Conservation (phyloP, 2,329 filamentous ascomycete species). For the Aureobasidium melanogenum region DNA sequence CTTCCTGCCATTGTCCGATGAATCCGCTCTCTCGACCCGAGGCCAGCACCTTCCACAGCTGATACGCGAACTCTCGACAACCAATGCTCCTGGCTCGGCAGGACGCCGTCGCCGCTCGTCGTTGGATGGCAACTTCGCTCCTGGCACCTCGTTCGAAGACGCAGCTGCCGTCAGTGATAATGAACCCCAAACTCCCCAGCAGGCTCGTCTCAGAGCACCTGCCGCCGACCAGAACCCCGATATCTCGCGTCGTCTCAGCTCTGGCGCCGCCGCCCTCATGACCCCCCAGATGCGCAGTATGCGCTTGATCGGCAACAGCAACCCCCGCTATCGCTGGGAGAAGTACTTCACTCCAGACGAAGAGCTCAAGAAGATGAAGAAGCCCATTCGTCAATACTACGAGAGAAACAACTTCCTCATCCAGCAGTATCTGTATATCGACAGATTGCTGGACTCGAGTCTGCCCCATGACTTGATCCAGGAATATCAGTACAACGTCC, state of each 20-base stretch:
- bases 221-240: neutral
- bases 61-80: slow-evolving; percentile 19
- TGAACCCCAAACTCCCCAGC: neutral
- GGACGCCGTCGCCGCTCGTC: slow-evolving; percentile 1
- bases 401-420: slow-evolving; percentile 81
- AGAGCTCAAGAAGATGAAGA: slow-evolving; percentile 63
- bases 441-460: slow-evolving; percentile 79
- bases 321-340: slow-evolving; percentile 77
- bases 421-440: slow-evolving; percentile 89
- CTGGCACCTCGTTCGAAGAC: slow-evolving; percentile 8
- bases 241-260: slow-evolving; percentile 29
- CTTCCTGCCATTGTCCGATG: slow-evolving; percentile 34
- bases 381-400: slow-evolving; percentile 74
- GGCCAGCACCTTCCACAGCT: slow-evolving; percentile 34
- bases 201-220: neutral
- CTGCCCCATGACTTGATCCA: slow-evolving; percentile 87
- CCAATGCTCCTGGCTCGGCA: slow-evolving; percentile 15
- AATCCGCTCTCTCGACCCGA: slow-evolving; percentile 33
- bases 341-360: slow-evolving; percentile 76
- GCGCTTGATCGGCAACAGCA: slow-evolving; percentile 80
- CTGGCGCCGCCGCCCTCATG: slow-evolving; percentile 35
- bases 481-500: slow-evolving; percentile 64
- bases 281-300: slow-evolving; percentile 68
- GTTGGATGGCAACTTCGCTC: slow-evolving; percentile 10
- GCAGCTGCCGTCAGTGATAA: slow-evolving; percentile 6